Evolutionary conservation across 495 filamentous ascomycete species (phyloP), one percentile per base, ranked within the genome.

Genomic region (Xylaria acuta): DNA sequence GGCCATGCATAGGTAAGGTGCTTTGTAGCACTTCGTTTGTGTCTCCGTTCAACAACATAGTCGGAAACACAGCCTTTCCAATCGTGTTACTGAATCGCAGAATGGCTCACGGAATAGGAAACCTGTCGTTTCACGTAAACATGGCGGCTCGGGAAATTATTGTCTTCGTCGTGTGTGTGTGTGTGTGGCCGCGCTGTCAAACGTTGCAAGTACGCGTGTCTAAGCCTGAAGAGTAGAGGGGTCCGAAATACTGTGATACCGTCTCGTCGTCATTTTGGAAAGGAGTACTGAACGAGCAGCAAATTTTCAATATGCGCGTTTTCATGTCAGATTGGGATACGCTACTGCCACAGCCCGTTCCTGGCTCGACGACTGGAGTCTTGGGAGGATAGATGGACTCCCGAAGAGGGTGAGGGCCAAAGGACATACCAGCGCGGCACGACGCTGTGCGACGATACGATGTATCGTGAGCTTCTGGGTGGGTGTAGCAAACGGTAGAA

Each of bases 141-240:
- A 22, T 14, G 18, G 27, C 16, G 58, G 20, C 32, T 60, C 58
- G 58, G 58, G 34, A 12, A 60, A 38, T 60, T 60, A 38, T 38
- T 32, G 5, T 58, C 25, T n/a, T 25, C 1, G 25, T 16, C 7
- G 36, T 38, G 7, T 38, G 36, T 38, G 36, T 38, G 36, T 38
- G 58, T 22, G 32, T 38, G 58, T 60, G 58, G 11, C 53, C 18
- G 14, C 53, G 27, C 34, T 40, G 58, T 60, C 32, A 60, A 60
- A 60, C 32, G 32, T 60, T 30, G 58, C 32, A 9, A 34, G 58
- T 22, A 60, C 58, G 58, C 38, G 12, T 43, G 60, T 64, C 38
- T 14, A 12, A 18, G 34, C 58, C 27, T 12, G 58, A 40, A 40
- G 32, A 12, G 34, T 14, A 40, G 12, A 30, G 38, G 36, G 11